Conservation (phyloP, 768 basidiomycete genomes). For the Trametes coccinea region DNA sequence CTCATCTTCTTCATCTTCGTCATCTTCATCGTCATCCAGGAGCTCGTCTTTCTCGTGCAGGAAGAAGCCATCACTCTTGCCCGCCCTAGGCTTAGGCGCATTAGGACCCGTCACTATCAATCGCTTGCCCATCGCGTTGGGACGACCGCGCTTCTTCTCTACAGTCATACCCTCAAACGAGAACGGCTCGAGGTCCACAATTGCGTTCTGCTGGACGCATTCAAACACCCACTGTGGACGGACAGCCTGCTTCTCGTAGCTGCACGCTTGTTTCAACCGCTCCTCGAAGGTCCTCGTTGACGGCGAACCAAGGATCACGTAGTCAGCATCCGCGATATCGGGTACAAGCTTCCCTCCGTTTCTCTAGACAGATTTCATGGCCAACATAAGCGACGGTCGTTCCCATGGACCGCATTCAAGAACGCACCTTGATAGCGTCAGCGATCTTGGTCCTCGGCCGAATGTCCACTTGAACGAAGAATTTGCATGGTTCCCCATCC, state of each 20-base stretch:
- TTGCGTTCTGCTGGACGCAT: constrained; percentile 16
- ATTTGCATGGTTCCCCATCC: constrained; percentile 47
- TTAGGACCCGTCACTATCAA: neutral
- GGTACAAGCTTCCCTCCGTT: constrained; percentile 62
- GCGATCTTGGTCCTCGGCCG: constrained; percentile 52
- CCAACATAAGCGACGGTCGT: neutral
- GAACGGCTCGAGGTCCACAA: constrained; percentile 20
- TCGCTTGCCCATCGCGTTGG: neutral
- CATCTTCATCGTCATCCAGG: constrained; percentile 1
- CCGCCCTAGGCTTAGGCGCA: neutral
- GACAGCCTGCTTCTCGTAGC: constrained; percentile 47
- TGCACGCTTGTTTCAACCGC: constrained; percentile 41
- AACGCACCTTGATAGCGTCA: constrained; percentile 59
- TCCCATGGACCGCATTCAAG: neutral
- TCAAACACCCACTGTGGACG: constrained; percentile 23
- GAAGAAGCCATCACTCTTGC: neutral
- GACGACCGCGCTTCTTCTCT: constrained; percentile 11
- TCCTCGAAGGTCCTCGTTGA: constrained; percentile 52
- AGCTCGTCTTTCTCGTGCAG: neutral
- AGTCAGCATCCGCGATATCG: constrained; percentile 58
- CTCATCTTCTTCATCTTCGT: constrained; percentile 4
- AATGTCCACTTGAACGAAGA: constrained; percentile 72
- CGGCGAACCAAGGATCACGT: constrained; percentile 51
- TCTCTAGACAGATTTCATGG: constrained; percentile 44
- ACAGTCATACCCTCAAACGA: constrained; percentile 15